Conservation (phyloP, 257 asterid genomes). For the Plantago elongata region DNA sequence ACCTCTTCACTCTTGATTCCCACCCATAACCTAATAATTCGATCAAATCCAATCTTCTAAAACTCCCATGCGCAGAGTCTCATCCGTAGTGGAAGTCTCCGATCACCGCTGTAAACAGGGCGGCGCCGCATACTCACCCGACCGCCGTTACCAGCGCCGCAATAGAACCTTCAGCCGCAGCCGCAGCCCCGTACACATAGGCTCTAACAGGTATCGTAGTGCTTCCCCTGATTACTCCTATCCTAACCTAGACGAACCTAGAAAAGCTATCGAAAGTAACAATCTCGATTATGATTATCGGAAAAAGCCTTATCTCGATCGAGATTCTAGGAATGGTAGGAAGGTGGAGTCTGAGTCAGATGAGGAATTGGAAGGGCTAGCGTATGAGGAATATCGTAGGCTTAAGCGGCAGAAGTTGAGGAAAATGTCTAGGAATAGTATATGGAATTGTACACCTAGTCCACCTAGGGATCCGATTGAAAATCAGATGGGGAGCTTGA, state of each 20-base stretch:
- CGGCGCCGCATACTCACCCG: constrained; percentile 1
- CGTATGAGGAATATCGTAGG: constrained; percentile 74
- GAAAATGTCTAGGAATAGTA: constrained; percentile 38
- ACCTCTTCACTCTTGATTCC: no score
- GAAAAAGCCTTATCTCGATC: constrained; percentile 46
- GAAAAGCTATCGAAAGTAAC: constrained; percentile 23
- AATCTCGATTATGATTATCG: constrained; percentile 24
- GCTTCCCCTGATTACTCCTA: constrained; percentile 68
- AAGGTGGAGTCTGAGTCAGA: constrained; percentile 58
- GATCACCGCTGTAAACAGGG: constrained; percentile 28
- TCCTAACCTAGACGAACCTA: constrained; percentile 37
- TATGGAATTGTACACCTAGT: constrained; percentile 90
- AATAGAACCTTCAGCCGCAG: constrained; percentile 4
- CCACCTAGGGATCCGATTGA: constrained; percentile 74
- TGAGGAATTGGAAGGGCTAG: constrained; percentile 68
- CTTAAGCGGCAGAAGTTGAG: constrained; percentile 79
- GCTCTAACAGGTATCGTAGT: constrained; percentile 45
- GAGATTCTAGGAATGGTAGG: constrained; percentile 49
- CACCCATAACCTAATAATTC: no score
- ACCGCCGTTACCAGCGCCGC: constrained; percentile 18
- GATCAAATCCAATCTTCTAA: no score
- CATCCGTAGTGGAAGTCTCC: constrained; percentile 61
- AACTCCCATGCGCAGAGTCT: constrained; percentile 46
- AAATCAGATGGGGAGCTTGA: constrained; percentile 47
- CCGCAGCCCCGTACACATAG: constrained; percentile 42